phyloP scores from a whole-genome alignment of 1,139 yeast genomes.

The Magnusiomyces ingens region DNA sequence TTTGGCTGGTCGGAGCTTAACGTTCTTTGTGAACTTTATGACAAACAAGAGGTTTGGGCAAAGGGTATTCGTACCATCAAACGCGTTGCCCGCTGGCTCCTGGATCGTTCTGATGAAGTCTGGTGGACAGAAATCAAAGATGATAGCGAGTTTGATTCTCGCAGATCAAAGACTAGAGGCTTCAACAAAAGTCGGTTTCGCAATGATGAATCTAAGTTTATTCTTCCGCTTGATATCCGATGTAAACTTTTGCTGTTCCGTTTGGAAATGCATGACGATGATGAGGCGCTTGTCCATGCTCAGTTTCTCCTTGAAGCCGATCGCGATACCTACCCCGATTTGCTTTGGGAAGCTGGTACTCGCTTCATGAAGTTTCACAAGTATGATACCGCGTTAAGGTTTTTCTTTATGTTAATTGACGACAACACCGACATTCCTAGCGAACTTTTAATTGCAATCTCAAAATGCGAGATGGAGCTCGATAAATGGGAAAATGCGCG shows the following conservation, averaged over 20 bases:
- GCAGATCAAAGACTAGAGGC: slow-evolving; percentile 37
- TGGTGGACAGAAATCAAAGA: slow-evolving; percentile 77
- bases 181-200: slow-evolving; percentile 17
- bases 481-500: slow-evolving; percentile 68
- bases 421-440: slow-evolving; percentile 6
- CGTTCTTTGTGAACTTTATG: slow-evolving; percentile 70
- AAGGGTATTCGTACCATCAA: slow-evolving; percentile 62
- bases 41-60: slow-evolving; percentile 56
- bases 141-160: slow-evolving; percentile 73
- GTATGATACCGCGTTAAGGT: slow-evolving; percentile 65
- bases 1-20: slow-evolving; percentile 90
- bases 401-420: slow-evolving; percentile 38
- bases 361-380: slow-evolving; percentile 62
- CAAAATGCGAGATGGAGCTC: slow-evolving; percentile 68
- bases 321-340: slow-evolving; percentile 60
- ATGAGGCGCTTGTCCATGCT: slow-evolving; percentile 70
- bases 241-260: slow-evolving; percentile 72
- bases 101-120: slow-evolving; percentile 57
- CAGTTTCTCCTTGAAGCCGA: slow-evolving; percentile 50
- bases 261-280: slow-evolving; percentile 52
- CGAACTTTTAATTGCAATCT: slow-evolving; percentile 54
- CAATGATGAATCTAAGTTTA: slow-evolving; percentile 23
- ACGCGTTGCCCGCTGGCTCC: slow-evolving; percentile 77
- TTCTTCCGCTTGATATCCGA: slow-evolving; percentile 79
- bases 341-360: slow-evolving; percentile 69